Evolutionary conservation across 2,329 filamentous ascomycete species (phyloP).

Genomic region (Cadophora malorum): DNA sequence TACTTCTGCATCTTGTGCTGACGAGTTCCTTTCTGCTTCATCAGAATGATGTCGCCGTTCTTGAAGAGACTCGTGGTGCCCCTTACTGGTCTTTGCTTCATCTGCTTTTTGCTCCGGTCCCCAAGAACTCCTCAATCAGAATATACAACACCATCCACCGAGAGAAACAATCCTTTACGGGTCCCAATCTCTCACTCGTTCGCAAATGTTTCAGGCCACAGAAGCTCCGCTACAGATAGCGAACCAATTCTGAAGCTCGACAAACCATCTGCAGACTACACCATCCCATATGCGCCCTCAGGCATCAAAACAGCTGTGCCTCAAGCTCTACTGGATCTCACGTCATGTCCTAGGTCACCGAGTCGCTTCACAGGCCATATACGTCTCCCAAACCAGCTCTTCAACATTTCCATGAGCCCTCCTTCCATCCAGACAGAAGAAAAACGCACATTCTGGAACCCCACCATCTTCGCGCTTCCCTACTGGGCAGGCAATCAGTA

Average conservation of each 20-base stretch:
- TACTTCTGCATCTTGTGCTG: background rate
- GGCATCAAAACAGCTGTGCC: conserved; percentile 18
- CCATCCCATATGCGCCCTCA: background rate
- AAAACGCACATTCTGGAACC: conserved; percentile 47
- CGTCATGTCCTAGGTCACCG: conserved; percentile 31
- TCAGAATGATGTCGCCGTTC: conserved; percentile 24
- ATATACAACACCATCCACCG: background rate
- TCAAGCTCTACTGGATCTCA: conserved; percentile 27
- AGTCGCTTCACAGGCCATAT: conserved; percentile 47
- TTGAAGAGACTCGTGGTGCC: conserved; percentile 33
- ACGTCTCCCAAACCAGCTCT: conserved; percentile 44
- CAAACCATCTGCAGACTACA: background rate
- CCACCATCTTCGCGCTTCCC: conserved; percentile 48
- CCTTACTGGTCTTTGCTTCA: conserved; percentile 26
- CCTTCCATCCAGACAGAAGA: conserved; percentile 33
- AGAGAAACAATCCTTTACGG: conserved; percentile 16
- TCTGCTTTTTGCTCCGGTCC: conserved; percentile 22
- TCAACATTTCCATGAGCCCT: conserved; percentile 47
- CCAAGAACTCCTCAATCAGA: background rate
- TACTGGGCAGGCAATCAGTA: conserved; percentile 49
- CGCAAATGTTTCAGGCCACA: conserved; percentile 20
- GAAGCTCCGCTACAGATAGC: background rate
- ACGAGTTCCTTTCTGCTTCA: background rate
- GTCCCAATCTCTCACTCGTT: conserved; percentile 26
- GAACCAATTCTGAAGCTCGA: background rate